Conservation (phyloP, 768 basidiomycete genomes). For the Botryobasidium botryosum region DNA sequence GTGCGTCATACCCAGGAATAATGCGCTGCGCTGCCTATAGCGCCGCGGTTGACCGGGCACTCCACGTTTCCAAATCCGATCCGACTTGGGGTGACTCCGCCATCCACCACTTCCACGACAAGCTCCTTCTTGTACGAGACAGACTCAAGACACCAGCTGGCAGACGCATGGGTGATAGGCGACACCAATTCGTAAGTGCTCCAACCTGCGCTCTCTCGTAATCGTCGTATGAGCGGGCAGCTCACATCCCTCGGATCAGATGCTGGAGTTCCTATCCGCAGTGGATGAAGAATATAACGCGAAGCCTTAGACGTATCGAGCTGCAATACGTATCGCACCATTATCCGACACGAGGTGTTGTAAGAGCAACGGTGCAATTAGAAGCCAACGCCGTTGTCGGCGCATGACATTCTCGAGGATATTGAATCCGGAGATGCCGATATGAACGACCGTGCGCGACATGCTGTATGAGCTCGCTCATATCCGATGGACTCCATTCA, state of each 20-base stretch:
- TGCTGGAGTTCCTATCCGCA: slow-evolving; percentile 43
- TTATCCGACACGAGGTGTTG: too few relatives aligned
- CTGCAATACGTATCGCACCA: too few relatives aligned
- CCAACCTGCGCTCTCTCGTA: background rate
- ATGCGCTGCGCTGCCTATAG: slow-evolving; percentile 56
- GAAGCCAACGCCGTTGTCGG: too few relatives aligned
- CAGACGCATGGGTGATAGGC: slow-evolving; percentile 43
- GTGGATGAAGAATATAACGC: slow-evolving; percentile 20
- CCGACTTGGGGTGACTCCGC: slow-evolving; percentile 32
- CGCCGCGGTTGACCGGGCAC: slow-evolving; percentile 33
- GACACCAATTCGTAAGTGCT: slow-evolving; percentile 49
- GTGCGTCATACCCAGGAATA: slow-evolving; percentile 25
- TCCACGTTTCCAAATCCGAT: slow-evolving; percentile 25
- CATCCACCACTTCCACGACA: slow-evolving; percentile 74
- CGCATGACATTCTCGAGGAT: too few relatives aligned
- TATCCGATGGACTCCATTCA: too few relatives aligned
- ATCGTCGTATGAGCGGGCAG: background rate
- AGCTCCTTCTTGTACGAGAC: slow-evolving; percentile 56
- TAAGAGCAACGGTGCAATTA: too few relatives aligned
- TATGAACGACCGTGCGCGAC: too few relatives aligned
- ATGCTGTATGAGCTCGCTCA: too few relatives aligned
- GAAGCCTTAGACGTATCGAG: background rate
- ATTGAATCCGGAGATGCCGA: too few relatives aligned
- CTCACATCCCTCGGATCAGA: slow-evolving; percentile 23
- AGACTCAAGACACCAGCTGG: slow-evolving; percentile 66